Percentiles rank a stretch among this genome's conserved stretches.
These are phyloP conservation scores for Wallacemonas sp. DNA, from an alignment of 208 protist species.

Conservation along the genomic window DNA sequence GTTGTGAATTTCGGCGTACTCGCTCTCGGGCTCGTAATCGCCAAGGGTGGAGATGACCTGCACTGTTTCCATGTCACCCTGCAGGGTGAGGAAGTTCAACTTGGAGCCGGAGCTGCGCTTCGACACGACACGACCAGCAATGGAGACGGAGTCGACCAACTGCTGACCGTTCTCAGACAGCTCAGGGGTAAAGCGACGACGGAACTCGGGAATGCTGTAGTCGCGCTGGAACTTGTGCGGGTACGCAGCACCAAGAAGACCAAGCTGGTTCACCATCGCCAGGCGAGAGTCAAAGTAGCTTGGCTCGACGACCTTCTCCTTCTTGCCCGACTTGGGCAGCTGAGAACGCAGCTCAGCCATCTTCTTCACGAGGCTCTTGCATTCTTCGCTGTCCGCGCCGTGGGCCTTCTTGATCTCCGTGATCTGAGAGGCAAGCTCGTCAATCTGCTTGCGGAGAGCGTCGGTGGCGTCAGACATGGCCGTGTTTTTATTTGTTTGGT, in stretches of 20 bases:
- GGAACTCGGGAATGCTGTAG: conserved; percentile 90
- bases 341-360: conserved; percentile 72
- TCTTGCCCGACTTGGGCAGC: conserved; percentile 31
- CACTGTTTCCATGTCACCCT: conserved; percentile 92
- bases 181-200: conserved; percentile 55
- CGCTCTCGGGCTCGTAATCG: conserved; percentile 68
- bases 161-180: conserved; percentile 58
- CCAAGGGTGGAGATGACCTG: conserved; percentile 90
- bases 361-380: conserved; percentile 68
- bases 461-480: conserved; percentile 44
- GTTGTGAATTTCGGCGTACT: conserved; percentile 87
- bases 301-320: conserved; percentile 56
- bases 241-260: conserved; percentile 91
- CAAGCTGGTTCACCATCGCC: conserved; percentile 88
- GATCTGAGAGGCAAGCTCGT: conserved; percentile 74
- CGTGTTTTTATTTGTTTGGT: conserved; percentile 14
- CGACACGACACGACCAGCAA: conserved; percentile 88
- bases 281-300: conserved; percentile 88
- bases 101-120: conserved; percentile 91
- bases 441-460: conserved; percentile 70
- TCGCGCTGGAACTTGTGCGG: conserved; percentile 97
- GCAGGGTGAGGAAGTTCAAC: conserved; percentile 97
- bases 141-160: conserved; percentile 62
- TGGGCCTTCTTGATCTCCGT: conserved; percentile 65
- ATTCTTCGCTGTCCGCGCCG: conserved; percentile 58